Conservation (phyloP, 2,329 filamentous ascomycete species). For the Aspergillus neotritici region DNA sequence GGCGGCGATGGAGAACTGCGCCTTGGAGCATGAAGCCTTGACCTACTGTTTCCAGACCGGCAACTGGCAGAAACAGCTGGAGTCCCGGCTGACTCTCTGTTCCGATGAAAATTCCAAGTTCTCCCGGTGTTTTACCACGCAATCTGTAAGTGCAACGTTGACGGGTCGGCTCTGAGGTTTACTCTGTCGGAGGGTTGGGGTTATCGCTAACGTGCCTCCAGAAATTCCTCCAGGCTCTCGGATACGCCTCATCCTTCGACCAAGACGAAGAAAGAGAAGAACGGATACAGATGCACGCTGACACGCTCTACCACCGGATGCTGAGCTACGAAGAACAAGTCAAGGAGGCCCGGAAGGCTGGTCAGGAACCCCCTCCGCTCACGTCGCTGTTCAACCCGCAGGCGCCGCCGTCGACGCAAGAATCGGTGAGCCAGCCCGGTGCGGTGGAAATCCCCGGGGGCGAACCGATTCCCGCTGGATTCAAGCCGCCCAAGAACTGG, state of each 20-base stretch:
- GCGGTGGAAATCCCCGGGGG: conserved; percentile 34
- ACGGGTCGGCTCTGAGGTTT: background rate
- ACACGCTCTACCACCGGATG: conserved; percentile 83
- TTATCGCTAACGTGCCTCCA: conserved; percentile 29
- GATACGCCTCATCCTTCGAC: conserved; percentile 68
- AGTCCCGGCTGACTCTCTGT: conserved; percentile 66
- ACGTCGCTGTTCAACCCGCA: conserved; percentile 42
- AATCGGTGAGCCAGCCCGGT: conserved; percentile 9
- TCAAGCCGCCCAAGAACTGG: conserved; percentile 35
- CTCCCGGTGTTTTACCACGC: conserved; percentile 82
- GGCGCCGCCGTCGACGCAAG: conserved; percentile 14
- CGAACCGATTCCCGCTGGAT: conserved; percentile 29
- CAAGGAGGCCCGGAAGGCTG: conserved; percentile 50
- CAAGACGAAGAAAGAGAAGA: conserved; percentile 67
- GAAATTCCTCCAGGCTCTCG: conserved; percentile 84
- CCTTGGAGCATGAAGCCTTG: conserved; percentile 76
- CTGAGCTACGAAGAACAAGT: conserved; percentile 70
- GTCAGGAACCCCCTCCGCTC: conserved; percentile 38
- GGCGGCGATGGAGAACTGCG: conserved; percentile 89
- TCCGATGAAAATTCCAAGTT: conserved; percentile 69
- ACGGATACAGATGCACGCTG: conserved; percentile 91
- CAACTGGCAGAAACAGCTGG: conserved; percentile 54
- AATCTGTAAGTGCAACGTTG: conserved; percentile 55
- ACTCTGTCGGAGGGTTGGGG: background rate
- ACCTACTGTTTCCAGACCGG: conserved; percentile 75